Conservation (phyloP, 129 eudicot species). For the Centella asiatica region DNA sequence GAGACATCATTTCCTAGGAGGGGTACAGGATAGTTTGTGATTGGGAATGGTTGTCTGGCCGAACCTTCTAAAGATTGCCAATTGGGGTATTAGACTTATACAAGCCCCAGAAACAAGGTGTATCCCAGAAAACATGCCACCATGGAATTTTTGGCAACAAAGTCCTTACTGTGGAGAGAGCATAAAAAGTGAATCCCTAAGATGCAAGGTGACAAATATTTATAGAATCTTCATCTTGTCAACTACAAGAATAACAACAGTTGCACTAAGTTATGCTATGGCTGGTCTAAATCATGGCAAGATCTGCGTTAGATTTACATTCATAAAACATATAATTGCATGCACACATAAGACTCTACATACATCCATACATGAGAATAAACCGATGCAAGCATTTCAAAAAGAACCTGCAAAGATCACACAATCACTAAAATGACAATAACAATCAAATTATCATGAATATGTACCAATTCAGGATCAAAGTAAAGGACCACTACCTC, state of each 20-base stretch:
- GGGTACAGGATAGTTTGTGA: not conserved
- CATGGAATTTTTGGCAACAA: too few relatives aligned
- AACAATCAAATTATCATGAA: not conserved
- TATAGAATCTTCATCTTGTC: not conserved
- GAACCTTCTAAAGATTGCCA: not conserved
- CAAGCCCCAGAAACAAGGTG: not conserved
- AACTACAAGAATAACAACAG: not conserved
- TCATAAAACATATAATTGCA: too few relatives aligned
- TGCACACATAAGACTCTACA: too few relatives aligned
- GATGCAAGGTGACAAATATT: not conserved
- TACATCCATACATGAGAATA: not conserved
- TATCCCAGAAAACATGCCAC: not conserved
- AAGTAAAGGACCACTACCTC: constrained; percentile 22
- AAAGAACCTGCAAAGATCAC: too few relatives aligned
- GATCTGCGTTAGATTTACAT: too few relatives aligned
- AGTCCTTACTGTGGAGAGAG: not conserved
- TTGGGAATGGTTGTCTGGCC: not conserved
- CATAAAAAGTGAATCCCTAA: not conserved
- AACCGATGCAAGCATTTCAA: not conserved
- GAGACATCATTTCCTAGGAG: not conserved
- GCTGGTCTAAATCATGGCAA: too few relatives aligned
- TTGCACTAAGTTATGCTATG: not conserved
- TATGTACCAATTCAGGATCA: not conserved
- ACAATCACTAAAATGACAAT: not conserved
- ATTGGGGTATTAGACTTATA: not conserved